Percentiles rank a stretch among this genome's conserved stretches.
These are phyloP conservation scores for Pichia sp. DNA, from an alignment of 1,139 yeast species.

Conservation along the genomic window DNA sequence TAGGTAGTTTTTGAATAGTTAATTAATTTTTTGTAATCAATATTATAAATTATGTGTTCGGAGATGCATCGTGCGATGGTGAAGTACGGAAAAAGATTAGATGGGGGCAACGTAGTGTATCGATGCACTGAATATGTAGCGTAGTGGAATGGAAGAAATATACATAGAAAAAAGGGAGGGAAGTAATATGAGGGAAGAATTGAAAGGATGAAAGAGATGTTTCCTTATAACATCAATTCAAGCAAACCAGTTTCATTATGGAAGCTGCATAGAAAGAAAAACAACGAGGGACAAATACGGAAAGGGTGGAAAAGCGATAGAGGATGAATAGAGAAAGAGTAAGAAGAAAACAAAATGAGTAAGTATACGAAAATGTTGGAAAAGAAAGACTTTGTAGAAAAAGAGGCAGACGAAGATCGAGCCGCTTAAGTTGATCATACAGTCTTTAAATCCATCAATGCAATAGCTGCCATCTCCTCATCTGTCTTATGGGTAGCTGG, in stretches of 20 bases:
- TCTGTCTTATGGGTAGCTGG: slow-evolving; percentile 20
- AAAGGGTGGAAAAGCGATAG: background rate
- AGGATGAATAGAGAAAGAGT: background rate
- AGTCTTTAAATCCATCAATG: slow-evolving; percentile 56
- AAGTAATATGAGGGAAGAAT: background rate
- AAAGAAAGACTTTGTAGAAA: background rate
- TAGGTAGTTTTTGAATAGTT: slow-evolving; percentile 23
- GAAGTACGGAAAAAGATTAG: no score
- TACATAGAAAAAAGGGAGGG: background rate
- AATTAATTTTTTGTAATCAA: background rate
- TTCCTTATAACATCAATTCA: background rate
- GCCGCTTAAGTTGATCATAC: background rate
- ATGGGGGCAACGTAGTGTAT: no score
- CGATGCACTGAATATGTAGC: background rate
- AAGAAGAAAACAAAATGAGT: background rate
- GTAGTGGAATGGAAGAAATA: background rate
- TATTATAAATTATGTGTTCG: background rate
- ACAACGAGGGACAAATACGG: background rate
- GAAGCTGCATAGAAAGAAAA: slow-evolving; percentile 2
- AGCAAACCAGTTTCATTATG: slow-evolving; percentile 11
- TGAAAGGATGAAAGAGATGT: background rate
- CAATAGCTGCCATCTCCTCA: slow-evolving; percentile 57
- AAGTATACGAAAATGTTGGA: no score
- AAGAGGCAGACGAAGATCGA: no score
- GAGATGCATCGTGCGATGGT: no score